Evolutionary conservation across 1,139 yeast genomes (phyloP), one percentile per base, ranked within the genome.

Genomic region (Saccharomyces pastorianus): DNA sequence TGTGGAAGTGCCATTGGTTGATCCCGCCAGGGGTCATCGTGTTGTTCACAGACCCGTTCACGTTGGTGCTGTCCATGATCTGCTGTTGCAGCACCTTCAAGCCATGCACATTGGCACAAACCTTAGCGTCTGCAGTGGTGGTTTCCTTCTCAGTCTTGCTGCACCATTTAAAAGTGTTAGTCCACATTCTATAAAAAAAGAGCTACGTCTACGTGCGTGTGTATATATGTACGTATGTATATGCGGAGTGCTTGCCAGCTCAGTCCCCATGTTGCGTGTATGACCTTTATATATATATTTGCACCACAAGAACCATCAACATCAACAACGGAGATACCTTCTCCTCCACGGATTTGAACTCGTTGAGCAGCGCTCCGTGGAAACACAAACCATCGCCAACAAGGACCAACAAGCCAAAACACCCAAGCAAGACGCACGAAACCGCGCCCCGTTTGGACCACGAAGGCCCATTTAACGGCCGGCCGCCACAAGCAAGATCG

Each of bases 1-100:
- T 64, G 28, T 58, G 60, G 49, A 64, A 59, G 56, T 61, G 64
- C 68, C 66, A 64, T 50, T 64, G 64, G 52, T 65, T 64, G 6
- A 65, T 58, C 44, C 59, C 61, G 46, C 57, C 55, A 38, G 57
- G 55, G 6, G 58, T 42, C 51, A 63, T 42, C 27, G 51, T 41
- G 44, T 61, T 59, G 1, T 53, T 46, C 1, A 25, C 41, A 4
- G 51, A 51, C 23, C 55, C 57, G 2, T 11, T 48, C n/a, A 51
- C 48, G 4, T 29, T 28, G 1, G 56, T 50, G 6, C 51, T 55
- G n/a, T 51, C 54, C 58, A 64, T 59, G 11, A 62, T 48, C n/a
- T 55, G 47, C 25, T 56, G 56, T 47, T 63, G 64, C 28, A 56
- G 55, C 2, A 32, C 31, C 48, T 55, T 54, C 48, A 62, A 32